phyloP scores from a whole-genome alignment of 75 land plant genomes.

The Cunninghamia lanceolata region DNA sequence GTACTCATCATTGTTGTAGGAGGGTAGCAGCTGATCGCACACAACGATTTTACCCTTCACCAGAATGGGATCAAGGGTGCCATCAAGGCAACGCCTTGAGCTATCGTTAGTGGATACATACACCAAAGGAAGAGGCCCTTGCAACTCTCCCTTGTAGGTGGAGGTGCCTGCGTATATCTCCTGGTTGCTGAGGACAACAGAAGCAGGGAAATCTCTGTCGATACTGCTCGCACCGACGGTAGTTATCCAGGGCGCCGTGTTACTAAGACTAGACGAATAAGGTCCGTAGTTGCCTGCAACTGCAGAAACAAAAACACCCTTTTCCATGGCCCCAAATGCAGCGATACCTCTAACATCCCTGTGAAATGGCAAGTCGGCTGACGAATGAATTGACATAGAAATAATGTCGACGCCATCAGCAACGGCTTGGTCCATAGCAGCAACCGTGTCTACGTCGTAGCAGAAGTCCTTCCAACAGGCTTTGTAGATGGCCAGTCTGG shows the following conservation, averaged over 20 bases:
- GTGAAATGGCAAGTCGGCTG: neutral
- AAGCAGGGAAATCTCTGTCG: conserved; percentile 13
- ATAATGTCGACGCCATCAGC: conserved; percentile 49
- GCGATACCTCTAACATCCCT: conserved; percentile 33
- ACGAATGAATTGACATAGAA: conserved; percentile 34
- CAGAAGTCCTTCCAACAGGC: conserved; percentile 7
- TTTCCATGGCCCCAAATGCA: too few species aligned
- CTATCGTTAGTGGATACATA: too few species aligned
- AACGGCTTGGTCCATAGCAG: conserved; percentile 36
- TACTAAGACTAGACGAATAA: neutral
- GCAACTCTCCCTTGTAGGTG: too few species aligned
- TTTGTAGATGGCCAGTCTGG: conserved; percentile 29
- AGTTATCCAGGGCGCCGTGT: conserved; percentile 36
- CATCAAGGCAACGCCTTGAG: too few species aligned
- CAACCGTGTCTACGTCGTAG: conserved; percentile 27
- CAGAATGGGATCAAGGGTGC: too few species aligned
- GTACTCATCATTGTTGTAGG: conserved; percentile 11
- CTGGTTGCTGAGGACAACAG: too few species aligned
- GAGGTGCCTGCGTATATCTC: too few species aligned
- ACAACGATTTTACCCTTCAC: too few species aligned
- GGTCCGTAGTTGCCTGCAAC: conserved; percentile 29
- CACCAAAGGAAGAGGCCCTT: too few species aligned
- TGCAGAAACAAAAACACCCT: too few species aligned
- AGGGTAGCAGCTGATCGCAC: conserved; percentile 11
- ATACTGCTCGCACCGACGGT: conserved; percentile 36